Evolutionary conservation across 2,329 filamentous ascomycete genomes (phyloP).

Genomic region (Trichoderma hamatum): DNA sequence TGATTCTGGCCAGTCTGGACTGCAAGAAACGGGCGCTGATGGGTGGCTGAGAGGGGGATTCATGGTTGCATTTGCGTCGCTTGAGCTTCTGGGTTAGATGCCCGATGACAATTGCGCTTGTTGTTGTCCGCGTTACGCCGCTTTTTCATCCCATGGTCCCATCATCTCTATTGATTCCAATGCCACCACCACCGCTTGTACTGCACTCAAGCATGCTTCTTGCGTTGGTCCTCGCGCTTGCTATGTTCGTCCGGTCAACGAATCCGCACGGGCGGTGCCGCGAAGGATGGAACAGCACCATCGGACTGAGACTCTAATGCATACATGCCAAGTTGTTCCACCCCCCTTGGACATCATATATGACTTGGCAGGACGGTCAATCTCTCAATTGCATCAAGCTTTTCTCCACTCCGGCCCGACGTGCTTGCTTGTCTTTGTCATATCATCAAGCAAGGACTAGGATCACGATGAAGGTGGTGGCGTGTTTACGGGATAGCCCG

Average conservation of each 20-base stretch:
- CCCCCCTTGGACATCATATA: background rate
- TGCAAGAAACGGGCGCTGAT: background rate
- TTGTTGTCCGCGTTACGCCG: background rate
- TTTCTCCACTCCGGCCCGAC: slow-evolving; percentile 5
- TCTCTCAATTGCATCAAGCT: background rate
- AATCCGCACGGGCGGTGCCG: slow-evolving; percentile 19
- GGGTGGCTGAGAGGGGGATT: background rate
- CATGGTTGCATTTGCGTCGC: background rate
- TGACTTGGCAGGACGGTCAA: background rate
- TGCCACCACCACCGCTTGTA: background rate
- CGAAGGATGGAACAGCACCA: slow-evolving; percentile 10
- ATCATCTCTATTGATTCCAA: background rate
- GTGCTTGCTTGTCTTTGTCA: background rate
- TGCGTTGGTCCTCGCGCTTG: slow-evolving; percentile 21
- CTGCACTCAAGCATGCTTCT: background rate
- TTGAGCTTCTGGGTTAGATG: background rate
- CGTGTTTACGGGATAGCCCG: background rate
- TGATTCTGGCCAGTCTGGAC: background rate
- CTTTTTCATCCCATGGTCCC: background rate
- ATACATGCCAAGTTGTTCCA: background rate
- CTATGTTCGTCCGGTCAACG: background rate
- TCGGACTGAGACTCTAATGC: background rate
- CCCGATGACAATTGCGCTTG: background rate
- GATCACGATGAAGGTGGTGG: background rate
- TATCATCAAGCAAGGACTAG: background rate